Conservation (phyloP, 805 yeast genomes). For the Maudiozyma serrabonitensis region DNA sequence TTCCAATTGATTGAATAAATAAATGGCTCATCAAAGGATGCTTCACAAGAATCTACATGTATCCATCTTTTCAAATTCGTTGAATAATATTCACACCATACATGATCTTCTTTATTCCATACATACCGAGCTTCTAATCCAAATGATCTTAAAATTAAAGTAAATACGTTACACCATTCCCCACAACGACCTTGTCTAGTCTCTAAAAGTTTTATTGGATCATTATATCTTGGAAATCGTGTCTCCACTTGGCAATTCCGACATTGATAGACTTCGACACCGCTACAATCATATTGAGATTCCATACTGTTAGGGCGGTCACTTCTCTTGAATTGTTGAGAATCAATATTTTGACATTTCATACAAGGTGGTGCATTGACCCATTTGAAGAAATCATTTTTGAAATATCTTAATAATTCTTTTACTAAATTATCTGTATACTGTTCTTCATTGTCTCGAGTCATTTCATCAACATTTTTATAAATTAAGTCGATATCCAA, state of each 20-base stretch:
- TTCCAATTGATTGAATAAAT: conserved; percentile 84
- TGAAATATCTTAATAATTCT: conserved; percentile 59
- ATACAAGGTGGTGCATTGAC: conserved; percentile 59
- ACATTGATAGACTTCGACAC: conserved; percentile 61
- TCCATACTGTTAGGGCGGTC: conserved; percentile 39
- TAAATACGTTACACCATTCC: conserved; percentile 86
- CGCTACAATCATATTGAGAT: conserved; percentile 37
- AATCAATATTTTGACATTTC: conserved; percentile 36
- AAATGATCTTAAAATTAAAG: conserved; percentile 57
- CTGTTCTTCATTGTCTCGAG: conserved; percentile 20
- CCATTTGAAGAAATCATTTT: conserved; percentile 76
- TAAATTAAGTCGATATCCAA: conserved; percentile 54
- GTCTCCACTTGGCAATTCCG: conserved; percentile 35
- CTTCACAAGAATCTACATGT: conserved; percentile 84
- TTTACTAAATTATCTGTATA: conserved; percentile 50
- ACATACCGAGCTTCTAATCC: conserved; percentile 59
- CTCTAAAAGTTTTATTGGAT: conserved; percentile 50
- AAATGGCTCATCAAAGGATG: conserved; percentile 70
- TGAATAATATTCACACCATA: conserved; percentile 89
- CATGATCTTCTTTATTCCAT: conserved; percentile 91
- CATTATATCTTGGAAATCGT: conserved; percentile 71
- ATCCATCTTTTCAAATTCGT: conserved; percentile 57
- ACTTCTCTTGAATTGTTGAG: conserved; percentile 31
- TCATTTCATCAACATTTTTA: conserved; percentile 47
- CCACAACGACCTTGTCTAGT: conserved; percentile 81